phyloP scores from a whole-genome alignment of 2,329 filamentous ascomycete genomes.

The Penicillium sp. region DNA sequence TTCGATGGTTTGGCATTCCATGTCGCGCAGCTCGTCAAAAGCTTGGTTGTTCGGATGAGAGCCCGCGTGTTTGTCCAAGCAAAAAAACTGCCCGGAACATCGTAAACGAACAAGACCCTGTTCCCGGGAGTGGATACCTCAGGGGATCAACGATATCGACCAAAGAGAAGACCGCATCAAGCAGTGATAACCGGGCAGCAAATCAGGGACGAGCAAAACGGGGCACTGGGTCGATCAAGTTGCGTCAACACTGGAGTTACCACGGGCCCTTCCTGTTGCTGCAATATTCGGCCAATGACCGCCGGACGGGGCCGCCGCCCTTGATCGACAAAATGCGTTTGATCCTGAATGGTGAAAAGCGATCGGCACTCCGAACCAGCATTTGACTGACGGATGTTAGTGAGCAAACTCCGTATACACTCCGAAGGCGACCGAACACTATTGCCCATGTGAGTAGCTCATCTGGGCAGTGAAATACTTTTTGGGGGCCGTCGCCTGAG shows the following conservation, averaged over 20 bases:
- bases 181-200: conserved; percentile 4
- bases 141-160: conserved; percentile 17
- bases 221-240: conserved; percentile 13
- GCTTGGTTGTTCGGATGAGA: conserved; percentile 2
- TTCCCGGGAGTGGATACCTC: conserved; percentile 12
- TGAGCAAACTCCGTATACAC: too few relatives aligned
- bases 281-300: too few relatives aligned
- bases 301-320: too few relatives aligned
- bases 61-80: background rate
- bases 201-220: conserved; percentile 12
- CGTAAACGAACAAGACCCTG: conserved; percentile 5
- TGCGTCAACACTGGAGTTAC: conserved; percentile 16
- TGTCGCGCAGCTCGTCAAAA: conserved; percentile 7
- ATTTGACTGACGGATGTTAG: conserved; percentile 16
- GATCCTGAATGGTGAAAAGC: too few relatives aligned
- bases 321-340: too few relatives aligned
- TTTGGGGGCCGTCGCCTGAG: too few relatives aligned
- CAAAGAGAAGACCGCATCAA: conserved; percentile 6
- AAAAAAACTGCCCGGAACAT: background rate
- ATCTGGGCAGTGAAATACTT: too few relatives aligned
- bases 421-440: too few relatives aligned
- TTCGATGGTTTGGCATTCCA: conserved; percentile 8
- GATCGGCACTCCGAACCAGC: conserved; percentile 9
- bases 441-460: too few relatives aligned
- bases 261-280: too few relatives aligned